phyloP scores from a whole-genome alignment of 2,329 filamentous ascomycete species.

The Sporothrix inflata region DNA sequence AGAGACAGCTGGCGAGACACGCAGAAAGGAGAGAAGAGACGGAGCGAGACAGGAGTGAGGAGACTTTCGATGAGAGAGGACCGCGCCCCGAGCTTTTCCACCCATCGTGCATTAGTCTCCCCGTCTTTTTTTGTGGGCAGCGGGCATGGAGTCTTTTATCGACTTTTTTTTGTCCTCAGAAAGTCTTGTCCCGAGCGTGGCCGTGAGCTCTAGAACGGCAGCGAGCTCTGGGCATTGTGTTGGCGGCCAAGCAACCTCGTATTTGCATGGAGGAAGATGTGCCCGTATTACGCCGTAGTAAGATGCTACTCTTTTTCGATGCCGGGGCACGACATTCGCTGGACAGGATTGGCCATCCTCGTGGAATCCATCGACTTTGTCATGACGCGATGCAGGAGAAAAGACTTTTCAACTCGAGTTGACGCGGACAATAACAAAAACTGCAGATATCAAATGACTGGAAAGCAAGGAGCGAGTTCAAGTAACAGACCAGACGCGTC shows the following conservation, averaged over 20 bases:
- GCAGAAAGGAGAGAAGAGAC: background rate
- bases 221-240: background rate
- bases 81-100: slow-evolving; percentile 1
- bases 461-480: too few species aligned
- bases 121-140: background rate
- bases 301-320: background rate
- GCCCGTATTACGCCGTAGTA: background rate
- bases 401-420: background rate
- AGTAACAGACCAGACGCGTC: background rate
- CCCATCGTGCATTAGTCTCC: slow-evolving; percentile 14
- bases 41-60: background rate
- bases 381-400: background rate
- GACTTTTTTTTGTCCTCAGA: background rate
- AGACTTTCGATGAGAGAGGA: background rate
- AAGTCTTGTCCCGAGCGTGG: slow-evolving; percentile 1
- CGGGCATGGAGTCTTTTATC: background rate
- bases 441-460: background rate
- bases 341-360: background rate
- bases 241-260: background rate
- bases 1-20: background rate
- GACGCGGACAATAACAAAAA: background rate
- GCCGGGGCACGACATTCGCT: background rate
- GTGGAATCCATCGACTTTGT: background rate
- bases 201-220: background rate
- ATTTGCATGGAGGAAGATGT: background rate